Evolutionary conservation across 2,329 filamentous ascomycete species (phyloP), one percentile per base, ranked within the genome.

Genomic region (Exophiala dermatitidis): DNA sequence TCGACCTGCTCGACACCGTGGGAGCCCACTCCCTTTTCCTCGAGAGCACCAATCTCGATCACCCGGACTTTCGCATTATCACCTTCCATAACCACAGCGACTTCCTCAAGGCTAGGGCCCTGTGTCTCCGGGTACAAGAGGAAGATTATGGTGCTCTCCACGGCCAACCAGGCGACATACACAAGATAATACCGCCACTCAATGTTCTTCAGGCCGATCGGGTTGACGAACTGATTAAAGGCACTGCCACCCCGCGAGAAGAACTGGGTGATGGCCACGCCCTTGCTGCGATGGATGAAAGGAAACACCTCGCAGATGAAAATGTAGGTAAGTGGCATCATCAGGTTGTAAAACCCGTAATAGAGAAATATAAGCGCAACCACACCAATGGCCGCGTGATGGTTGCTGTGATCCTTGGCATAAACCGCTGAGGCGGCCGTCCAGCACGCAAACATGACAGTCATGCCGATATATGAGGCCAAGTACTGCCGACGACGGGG

Each of bases 291-390:
- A 42, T 77, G 74, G 0, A 72, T 71, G 57, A 76, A 77, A 59
- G 74, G 72, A 62, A 77, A 68, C 5, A 77, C 67, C 61, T 78
- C 76, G 0, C 75, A 69, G 0, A 75, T 74, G 54, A 78, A 78
- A 1, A 77, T 64, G 47, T 70, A 72, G 0, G 73, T 65, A 29
- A 79, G 60, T 2, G 75, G 75, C 4, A 75, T 78, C 0, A 70
- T 74, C n/a, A 79, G 65, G 5, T 65, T 60, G 33, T 68, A 69
- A 32, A 62, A 65, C 2, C 66, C 67, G 31, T 68, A 65, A 53
- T 69, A 69, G 5, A 69, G 54, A 50, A 69, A 69, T 26, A 69
- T 65, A 4, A 66, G 54, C 0, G 67, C 65, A 8, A 69, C 68
- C 0, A 68, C 71, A 30, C 70, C 69, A 50, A 74, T 75, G 26